Evolutionary conservation across 2,329 filamentous ascomycete genomes (phyloP).

Genomic region (Clonostachys rhizophaga): DNA sequence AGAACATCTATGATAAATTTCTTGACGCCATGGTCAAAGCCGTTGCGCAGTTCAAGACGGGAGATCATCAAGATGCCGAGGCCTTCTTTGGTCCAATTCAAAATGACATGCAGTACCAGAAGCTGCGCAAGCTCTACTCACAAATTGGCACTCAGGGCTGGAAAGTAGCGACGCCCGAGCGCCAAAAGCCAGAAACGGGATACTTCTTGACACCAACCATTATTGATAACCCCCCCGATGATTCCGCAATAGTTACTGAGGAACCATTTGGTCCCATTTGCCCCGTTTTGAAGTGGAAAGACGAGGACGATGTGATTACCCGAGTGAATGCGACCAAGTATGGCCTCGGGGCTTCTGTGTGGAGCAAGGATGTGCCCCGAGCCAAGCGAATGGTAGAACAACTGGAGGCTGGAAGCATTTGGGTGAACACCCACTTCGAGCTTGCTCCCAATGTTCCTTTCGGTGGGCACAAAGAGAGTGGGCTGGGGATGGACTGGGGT

Average conservation of each 20-base stretch:
- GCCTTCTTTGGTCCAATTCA: slow-evolving; percentile 52
- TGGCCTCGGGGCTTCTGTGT: slow-evolving; percentile 92
- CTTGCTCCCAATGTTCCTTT: no score
- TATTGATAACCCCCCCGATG: slow-evolving; percentile 50
- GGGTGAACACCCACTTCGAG: slow-evolving; percentile 59
- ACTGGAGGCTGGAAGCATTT: slow-evolving; percentile 91
- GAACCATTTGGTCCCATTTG: slow-evolving; percentile 96
- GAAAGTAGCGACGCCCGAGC: slow-evolving; percentile 7
- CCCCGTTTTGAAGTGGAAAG: slow-evolving; percentile 79
- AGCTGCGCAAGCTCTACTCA: slow-evolving; percentile 48
- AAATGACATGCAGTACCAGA: slow-evolving; percentile 59
- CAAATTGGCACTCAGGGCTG: slow-evolving; percentile 15
- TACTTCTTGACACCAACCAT: slow-evolving; percentile 53
- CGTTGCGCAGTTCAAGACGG: background rate
- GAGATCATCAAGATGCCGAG: background rate
- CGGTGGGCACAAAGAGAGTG: no score
- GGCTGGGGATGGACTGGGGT: no score
- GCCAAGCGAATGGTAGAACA: slow-evolving; percentile 74
- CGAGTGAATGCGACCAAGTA: slow-evolving; percentile 96
- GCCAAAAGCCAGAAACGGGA: slow-evolving; percentile 16
- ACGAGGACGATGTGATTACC: slow-evolving; percentile 76
- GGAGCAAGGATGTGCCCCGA: slow-evolving; percentile 80
- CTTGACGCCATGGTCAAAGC: slow-evolving; percentile 21
- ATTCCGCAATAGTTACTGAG: slow-evolving; percentile 67
- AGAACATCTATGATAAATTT: slow-evolving; percentile 50